These are phyloP conservation scores for Volvox carteri DNA, from an alignment of 163 green algal species.

Conservation along the genomic window DNA sequence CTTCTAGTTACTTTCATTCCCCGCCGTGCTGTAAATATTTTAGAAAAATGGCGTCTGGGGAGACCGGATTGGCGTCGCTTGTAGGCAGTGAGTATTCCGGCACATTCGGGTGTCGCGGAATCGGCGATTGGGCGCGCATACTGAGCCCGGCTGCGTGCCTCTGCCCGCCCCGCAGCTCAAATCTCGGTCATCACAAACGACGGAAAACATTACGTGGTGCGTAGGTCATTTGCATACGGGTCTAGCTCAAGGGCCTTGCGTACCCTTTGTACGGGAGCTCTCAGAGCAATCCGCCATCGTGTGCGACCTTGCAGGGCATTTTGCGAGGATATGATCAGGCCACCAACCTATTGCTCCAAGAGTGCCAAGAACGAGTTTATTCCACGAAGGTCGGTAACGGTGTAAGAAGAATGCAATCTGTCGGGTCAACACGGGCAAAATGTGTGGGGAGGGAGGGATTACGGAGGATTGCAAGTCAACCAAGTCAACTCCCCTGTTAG, in stretches of 20 bases:
- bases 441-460: no score
- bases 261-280: not conserved
- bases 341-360: conserved; percentile 94
- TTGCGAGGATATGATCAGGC: conserved; percentile 95
- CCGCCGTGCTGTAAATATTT: not conserved
- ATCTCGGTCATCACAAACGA: conserved; percentile 93
- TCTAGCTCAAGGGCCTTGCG: not conserved
- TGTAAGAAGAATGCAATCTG: no score
- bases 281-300: not conserved
- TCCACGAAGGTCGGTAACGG: conserved; percentile 83
- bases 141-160: not conserved
- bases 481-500: no score
- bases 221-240: conserved; percentile 11
- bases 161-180: conserved; percentile 37
- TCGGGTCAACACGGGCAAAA: no score
- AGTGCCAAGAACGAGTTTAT: conserved; percentile 95
- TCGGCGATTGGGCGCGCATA: conserved; percentile 10
- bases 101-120: not conserved
- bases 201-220: conserved; percentile 87
- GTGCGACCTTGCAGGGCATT: conserved; percentile 73
- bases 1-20: not conserved
- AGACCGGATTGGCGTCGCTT: conserved; percentile 60
- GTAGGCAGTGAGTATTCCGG: conserved; percentile 69
- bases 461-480: no score
- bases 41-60: conserved; percentile 21